These are phyloP conservation scores for Arachis hypogaea DNA, from an alignment of 306 rosid genomes.

Conservation along the genomic window DNA sequence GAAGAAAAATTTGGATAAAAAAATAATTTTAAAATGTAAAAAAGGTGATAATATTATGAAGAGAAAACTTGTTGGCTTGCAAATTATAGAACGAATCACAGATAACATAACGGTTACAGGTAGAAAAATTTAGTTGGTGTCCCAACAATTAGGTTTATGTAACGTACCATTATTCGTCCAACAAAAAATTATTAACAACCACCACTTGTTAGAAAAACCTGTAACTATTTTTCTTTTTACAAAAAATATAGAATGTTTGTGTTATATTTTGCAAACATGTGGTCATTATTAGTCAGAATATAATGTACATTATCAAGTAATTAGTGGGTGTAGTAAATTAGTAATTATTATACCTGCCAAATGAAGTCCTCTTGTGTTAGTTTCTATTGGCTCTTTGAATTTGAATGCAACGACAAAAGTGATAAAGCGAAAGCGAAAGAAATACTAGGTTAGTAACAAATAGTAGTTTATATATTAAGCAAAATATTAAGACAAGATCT, in stretches of 20 bases:
- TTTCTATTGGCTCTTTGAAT: not conserved
- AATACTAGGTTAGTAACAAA: not conserved
- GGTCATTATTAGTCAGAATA: not conserved
- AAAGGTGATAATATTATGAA: no score
- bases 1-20: no score
- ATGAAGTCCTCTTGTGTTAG: not conserved
- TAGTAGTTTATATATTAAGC: not conserved
- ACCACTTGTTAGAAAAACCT: no score
- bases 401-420: constrained; percentile 1
- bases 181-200: not conserved
- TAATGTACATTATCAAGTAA: not conserved
- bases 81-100: no score
- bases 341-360: not conserved
- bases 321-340: not conserved
- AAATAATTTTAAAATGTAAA: no score
- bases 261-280: not conserved
- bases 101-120: no score
- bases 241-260: not conserved
- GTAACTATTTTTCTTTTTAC: no score
- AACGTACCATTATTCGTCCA: not conserved
- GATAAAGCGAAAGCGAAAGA: not conserved
- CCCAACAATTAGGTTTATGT: constrained; percentile 15
- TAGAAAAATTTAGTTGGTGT: not conserved
- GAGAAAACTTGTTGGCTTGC: no score
- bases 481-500: not conserved